Base-by-base conservation (phyloP, 2,329 filamentous ascomycete genomes). In the Claviceps fusiformis region DNA sequence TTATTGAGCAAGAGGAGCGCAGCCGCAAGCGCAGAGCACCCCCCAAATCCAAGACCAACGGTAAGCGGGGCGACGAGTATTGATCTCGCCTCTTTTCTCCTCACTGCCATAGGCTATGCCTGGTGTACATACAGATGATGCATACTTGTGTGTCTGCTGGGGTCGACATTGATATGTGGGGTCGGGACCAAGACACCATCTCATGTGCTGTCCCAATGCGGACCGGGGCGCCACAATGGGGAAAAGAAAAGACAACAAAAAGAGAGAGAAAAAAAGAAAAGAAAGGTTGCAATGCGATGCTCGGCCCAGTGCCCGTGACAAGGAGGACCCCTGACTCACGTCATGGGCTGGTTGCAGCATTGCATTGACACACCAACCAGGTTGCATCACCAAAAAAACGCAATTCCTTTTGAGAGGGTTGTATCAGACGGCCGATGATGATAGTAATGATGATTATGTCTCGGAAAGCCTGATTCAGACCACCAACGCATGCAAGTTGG, bases 1-100 rank as follows among this genome's bases (percentile, higher is more conserved):
- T 71, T n/a, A 70, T 71, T 50, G 68, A 71, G 58, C 66, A 69
- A 51, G 69, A 71, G 52, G 69, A 71, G 62, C 67, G 69, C 59
- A 70, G 68, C 59, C 67, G 69, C 52, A 71, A 71, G 64, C 63
- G 68, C 57, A 62, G 69, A 54, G 69, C 68, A 31, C 68, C 69
- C 15, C 66, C 68, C 56, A 71, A 71, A 58, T 62, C 68, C 51
- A 71, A 70, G 61, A 61, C 60, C 19, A 59, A 58, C 10, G 64
- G 68, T 33, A 70, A 68, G 61, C 66, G 62, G 56, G 61, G 54
- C 54, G 54, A 60, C 39, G 63, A 66, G 39, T 69, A 65, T 59
- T 69, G 59, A 63, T 57, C 7, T 35, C 43, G 17, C 37, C 52
- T 54, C 41, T 49, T 50, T 29, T 48, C 54, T 27, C 27, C 47